A percentile compares a stretch with the other conserved stretches of the same genome.
These are phyloP conservation scores for Vigna reflexopilosa DNA, from an alignment of 306 rosid genomes.

Conservation along the genomic window DNA sequence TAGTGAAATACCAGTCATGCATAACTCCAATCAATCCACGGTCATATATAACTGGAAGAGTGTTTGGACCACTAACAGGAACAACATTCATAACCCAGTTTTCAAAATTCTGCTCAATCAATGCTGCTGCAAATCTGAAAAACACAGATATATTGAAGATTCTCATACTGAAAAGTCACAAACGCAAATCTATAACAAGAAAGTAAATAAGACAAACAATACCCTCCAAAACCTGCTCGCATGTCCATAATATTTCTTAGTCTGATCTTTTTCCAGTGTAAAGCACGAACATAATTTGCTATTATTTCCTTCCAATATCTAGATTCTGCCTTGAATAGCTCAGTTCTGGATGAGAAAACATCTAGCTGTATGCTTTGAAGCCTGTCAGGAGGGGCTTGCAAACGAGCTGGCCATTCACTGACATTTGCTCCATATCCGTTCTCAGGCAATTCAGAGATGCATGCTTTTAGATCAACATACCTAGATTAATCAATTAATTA, in stretches of 20 bases:
- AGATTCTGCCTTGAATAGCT: constrained; percentile 87
- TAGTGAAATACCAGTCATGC: constrained; percentile 84
- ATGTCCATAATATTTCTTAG: constrained; percentile 95
- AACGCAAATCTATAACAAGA: constrained; percentile 12
- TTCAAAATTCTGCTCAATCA: constrained; percentile 64
- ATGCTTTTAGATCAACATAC: constrained; percentile 84
- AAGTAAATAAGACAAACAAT: constrained; percentile 37
- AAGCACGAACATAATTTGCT: constrained; percentile 64
- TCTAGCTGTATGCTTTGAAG: constrained; percentile 84
- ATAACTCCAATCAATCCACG: constrained; percentile 94
- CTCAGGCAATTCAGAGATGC: constrained; percentile 83
- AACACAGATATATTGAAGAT: constrained; percentile 42
- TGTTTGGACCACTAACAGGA: constrained; percentile 92
- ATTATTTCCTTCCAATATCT: constrained; percentile 79
- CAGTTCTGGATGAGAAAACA: constrained; percentile 82
- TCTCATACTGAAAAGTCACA: constrained; percentile 29
- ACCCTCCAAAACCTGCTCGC: constrained; percentile 99
- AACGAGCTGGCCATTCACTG: constrained; percentile 79
- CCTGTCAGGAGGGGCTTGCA: constrained; percentile 85
- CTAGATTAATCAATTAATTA: constrained; percentile 54
- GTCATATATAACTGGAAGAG: constrained; percentile 91
- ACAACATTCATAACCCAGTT: constrained; percentile 97
- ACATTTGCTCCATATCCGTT: constrained; percentile 72
- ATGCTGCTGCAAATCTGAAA: constrained; percentile 89
- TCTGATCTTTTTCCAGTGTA: constrained; percentile 72